Base-by-base conservation (phyloP, 768 basidiomycete species). In the Psilocybe cyanescens region DNA sequence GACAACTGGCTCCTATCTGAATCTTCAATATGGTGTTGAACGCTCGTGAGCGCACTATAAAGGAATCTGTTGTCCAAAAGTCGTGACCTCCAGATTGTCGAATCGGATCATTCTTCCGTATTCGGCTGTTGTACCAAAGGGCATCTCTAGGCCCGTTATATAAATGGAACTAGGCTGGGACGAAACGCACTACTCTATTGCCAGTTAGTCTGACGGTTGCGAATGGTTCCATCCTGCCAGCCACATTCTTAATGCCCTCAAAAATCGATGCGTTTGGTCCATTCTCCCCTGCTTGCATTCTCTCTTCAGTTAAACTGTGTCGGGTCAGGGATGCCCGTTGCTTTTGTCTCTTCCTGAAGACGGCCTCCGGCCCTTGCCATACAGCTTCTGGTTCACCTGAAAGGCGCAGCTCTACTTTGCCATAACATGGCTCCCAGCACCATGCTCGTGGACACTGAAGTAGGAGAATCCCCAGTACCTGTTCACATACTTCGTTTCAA, bases 171-270 rank as follows among this genome's bases (percentile, higher is more conserved):
- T 33, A 53, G 51, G 4, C 51, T 17, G 31, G 33, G n/a, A n/a
- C 31, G 16, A 53, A 53, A 53, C 33, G 33, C 4, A 12, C 31
- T 35, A 17, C 16, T 9, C 49, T 53, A 33, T 33, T 53, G 51
- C 16, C 51, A 33, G 51, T 33, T 53, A 53, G 51, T 31, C 51
- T 33, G 33, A 31, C n/a, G 8, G 51, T 3, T 31, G 11, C 16
- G 51, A 29, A 51, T 51, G 30, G n/a, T 31, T 28, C 51, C 16
- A 53, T 53, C 51, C 29, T 33, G 51, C 33, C 51, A 53, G 51
- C 51, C 51, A 53, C 51, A 51, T 53, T 53, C 33, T 33, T 24
- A 30, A 49, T 24, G 47, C 19, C 19, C 47, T 24, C 47, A 49
- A 49, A 49, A 49, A 19, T 49, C 19, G 24, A 49, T 7, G 19